These are phyloP conservation scores for Colletotrichum tropicicola DNA, from an alignment of 2,329 filamentous ascomycete species.

Conservation along the genomic window DNA sequence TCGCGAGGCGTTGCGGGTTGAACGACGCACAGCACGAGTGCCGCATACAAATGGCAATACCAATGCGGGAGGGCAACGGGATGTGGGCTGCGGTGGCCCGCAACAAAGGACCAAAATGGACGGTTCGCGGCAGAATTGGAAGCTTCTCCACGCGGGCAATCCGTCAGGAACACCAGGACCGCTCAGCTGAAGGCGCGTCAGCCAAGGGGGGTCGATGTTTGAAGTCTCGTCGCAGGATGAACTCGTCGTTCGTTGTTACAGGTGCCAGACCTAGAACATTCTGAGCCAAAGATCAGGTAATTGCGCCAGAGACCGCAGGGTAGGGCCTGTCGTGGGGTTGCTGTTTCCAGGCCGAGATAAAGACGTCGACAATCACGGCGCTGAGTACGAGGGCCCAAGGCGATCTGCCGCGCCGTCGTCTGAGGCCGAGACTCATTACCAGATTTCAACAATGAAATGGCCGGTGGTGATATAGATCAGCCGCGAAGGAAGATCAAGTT, in stretches of 20 bases:
- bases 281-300: background rate
- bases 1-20: slow-evolving; percentile 3
- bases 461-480: slow-evolving; percentile 2
- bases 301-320: slow-evolving; percentile 10
- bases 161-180: background rate
- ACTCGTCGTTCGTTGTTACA: slow-evolving; percentile 1
- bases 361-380: background rate
- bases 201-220: slow-evolving; percentile 25
- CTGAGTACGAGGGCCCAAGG: background rate
- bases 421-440: slow-evolving; percentile 1
- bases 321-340: background rate
- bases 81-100: slow-evolving; percentile 1
- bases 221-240: slow-evolving; percentile 29
- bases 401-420: slow-evolving; percentile 9
- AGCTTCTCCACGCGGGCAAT: slow-evolving; percentile 10
- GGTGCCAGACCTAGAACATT: background rate
- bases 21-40: slow-evolving; percentile 13
- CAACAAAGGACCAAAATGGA: background rate
- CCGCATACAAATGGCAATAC: slow-evolving; percentile 14
- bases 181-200: slow-evolving; percentile 15
- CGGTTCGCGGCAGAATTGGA: slow-evolving; percentile 5
- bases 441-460: background rate
- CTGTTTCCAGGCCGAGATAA: background rate
- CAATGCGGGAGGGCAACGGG: background rate
- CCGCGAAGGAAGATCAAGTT: background rate